phyloP scores from a whole-genome alignment of 306 rosid species.

The Herpetospermum pedunculosum region DNA sequence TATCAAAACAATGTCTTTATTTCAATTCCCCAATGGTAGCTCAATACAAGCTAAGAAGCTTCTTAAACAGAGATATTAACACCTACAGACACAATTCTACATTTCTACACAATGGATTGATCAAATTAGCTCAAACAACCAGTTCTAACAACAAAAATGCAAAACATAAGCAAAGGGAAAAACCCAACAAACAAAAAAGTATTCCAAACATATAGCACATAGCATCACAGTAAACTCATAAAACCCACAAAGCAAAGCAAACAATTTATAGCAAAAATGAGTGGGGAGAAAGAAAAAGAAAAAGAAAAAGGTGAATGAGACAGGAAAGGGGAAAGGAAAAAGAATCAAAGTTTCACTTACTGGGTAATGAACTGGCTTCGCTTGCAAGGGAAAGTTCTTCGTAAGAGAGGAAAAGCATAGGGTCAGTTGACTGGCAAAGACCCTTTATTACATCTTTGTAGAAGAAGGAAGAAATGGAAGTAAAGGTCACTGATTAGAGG shows the following conservation, averaged over 20 bases:
- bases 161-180: not conserved
- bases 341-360: not conserved
- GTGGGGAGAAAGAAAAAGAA: not conserved
- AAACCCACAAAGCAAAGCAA: not conserved
- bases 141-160: not conserved
- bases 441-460: not conserved
- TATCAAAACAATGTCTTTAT: not conserved
- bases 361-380: not conserved
- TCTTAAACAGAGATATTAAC: not conserved
- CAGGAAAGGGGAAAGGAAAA: not conserved
- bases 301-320: not conserved
- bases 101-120: not conserved
- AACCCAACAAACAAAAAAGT: not conserved
- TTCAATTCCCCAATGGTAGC: not conserved
- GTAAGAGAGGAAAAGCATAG: not conserved
- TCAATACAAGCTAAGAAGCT: not conserved
- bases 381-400: not conserved
- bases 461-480: not conserved
- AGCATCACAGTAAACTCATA: not conserved
- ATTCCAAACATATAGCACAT: not conserved
- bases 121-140: not conserved
- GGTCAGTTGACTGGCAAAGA: not conserved
- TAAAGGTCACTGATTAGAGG: not conserved
- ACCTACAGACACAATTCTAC: not conserved
- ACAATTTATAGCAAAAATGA: not conserved